A percentile compares a stretch with the other conserved stretches of the same genome.
These are phyloP conservation scores for Starmerella khaoyaiensis DNA, from an alignment of 805 yeast genomes.

Conservation along the genomic window DNA sequence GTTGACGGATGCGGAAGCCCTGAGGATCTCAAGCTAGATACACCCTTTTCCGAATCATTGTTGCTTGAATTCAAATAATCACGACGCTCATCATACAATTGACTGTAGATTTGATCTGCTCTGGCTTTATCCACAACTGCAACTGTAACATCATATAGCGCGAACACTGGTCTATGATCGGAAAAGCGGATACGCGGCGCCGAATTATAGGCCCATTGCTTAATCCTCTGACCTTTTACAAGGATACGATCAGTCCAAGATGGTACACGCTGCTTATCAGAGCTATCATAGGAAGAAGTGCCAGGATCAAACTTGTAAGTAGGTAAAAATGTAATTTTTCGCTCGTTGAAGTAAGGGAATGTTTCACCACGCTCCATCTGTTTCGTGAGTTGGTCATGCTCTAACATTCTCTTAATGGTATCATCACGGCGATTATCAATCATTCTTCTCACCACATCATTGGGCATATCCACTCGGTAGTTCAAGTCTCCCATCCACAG, in stretches of 20 bases:
- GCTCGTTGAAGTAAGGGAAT: constrained; percentile 64
- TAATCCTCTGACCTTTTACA: constrained; percentile 39
- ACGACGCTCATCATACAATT: constrained; percentile 49
- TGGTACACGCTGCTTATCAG: constrained; percentile 86
- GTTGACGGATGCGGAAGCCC: constrained; percentile 77
- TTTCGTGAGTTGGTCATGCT: constrained; percentile 62
- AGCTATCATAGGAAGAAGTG: constrained; percentile 64
- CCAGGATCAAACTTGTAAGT: constrained; percentile 89
- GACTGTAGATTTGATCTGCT: constrained; percentile 42
- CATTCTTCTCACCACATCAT: constrained; percentile 56
- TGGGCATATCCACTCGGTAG: constrained; percentile 57
- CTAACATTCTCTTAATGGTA: constrained; percentile 33
- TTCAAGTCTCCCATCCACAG: constrained; percentile 95
- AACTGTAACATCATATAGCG: constrained; percentile 56
- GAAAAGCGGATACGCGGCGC: constrained; percentile 49
- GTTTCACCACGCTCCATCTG: constrained; percentile 64
- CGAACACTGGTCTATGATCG: constrained; percentile 89
- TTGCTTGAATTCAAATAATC: constrained; percentile 23
- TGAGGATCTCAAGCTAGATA: neutral
- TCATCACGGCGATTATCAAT: constrained; percentile 30
- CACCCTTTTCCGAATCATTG: constrained; percentile 8
- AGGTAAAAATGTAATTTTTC: constrained; percentile 65
- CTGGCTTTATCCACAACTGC: constrained; percentile 53
- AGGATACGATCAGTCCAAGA: constrained; percentile 93
- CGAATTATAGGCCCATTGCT: constrained; percentile 53